Evolutionary conservation across 2,329 filamentous ascomycete species (phyloP), one percentile per base, ranked within the genome.

Genomic region (Cordyceps javanica): DNA sequence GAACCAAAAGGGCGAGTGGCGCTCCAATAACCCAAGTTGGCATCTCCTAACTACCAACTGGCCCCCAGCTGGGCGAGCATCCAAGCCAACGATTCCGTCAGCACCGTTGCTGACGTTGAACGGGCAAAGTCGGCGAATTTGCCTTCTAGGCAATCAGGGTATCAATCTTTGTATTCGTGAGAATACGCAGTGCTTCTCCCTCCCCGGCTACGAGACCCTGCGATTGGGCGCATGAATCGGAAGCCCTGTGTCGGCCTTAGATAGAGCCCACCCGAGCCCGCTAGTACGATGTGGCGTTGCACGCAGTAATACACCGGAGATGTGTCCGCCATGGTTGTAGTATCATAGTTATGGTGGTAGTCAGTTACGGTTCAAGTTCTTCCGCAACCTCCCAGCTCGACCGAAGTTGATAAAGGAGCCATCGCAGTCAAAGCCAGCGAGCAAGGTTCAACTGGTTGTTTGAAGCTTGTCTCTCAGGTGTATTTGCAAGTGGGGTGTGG

Each of bases 1-100:
- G 54, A 49, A 42, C 45, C 54, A 56, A 41, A n/a, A 56, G 34
- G 21, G 32, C 30, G 34, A 42, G 54, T 56, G 54, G 54, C 54
- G 54, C 45, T 30, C 26, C 34, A 25, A 25, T 34, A 23, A 34
- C 25, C 34, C 1, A 32, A 42, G 39, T 42, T 13, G 21, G 39
- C 21, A 26, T 42, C 14, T 41, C 38, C 38, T 42, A 34, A 44
- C 34, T 34, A 11, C 19, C 34, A 45, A 34, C 34, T 41, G 23
- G 52, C 34, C 19, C 30, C 44, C 38, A 13, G 21, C 48, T 51
- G 26, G 30, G 28, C 51, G 28, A 14, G 21, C 52, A 16, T 26
- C 52, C 28, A 38, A 19, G 41, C 30, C 34, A 41, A 14, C 13
- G n/a, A 38, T 25, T 55, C 53, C 32, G 42, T 55, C 53, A 55